phyloP scores from a whole-genome alignment of 108 stramenopile genomes.

The Chaetoceros tenuissimus region DNA sequence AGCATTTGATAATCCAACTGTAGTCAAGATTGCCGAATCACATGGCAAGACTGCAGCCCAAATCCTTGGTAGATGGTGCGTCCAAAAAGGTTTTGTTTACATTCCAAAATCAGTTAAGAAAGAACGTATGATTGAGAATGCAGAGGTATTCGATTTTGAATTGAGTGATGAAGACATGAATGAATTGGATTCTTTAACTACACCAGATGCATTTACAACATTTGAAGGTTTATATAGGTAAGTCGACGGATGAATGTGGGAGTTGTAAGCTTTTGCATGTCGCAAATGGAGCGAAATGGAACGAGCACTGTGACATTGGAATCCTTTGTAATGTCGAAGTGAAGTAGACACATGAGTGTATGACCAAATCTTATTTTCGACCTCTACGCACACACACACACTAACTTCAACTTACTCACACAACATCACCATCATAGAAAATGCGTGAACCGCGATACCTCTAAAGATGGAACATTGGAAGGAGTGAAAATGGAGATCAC shows the following conservation, averaged over 20 bases:
- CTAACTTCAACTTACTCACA: no score
- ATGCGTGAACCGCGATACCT: slow-evolving; percentile 86
- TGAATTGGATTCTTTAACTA: slow-evolving; percentile 66
- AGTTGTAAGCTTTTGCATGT: no score
- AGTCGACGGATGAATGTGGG: no score
- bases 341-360: no score
- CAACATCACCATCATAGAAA: no score
- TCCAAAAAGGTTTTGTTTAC: slow-evolving; percentile 85
- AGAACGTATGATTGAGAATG: slow-evolving; percentile 86
- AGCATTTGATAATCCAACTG: slow-evolving; percentile 63
- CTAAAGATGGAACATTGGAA: slow-evolving; percentile 85
- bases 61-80: slow-evolving; percentile 88
- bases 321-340: no score
- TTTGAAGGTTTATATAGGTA: slow-evolving; percentile 62
- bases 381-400: no score
- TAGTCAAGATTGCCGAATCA: slow-evolving; percentile 42
- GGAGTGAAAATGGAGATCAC: slow-evolving; percentile 88
- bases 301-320: no score
- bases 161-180: slow-evolving; percentile 60
- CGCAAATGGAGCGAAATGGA: no score
- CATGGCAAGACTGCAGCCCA: slow-evolving; percentile 65
- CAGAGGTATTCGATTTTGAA: slow-evolving; percentile 81
- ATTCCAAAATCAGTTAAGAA: slow-evolving; percentile 81
- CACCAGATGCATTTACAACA: slow-evolving; percentile 46
- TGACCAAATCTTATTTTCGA: no score